These are phyloP conservation scores for Phaffia tasmanica DNA, from an alignment of 768 basidiomycete species.

Conservation along the genomic window DNA sequence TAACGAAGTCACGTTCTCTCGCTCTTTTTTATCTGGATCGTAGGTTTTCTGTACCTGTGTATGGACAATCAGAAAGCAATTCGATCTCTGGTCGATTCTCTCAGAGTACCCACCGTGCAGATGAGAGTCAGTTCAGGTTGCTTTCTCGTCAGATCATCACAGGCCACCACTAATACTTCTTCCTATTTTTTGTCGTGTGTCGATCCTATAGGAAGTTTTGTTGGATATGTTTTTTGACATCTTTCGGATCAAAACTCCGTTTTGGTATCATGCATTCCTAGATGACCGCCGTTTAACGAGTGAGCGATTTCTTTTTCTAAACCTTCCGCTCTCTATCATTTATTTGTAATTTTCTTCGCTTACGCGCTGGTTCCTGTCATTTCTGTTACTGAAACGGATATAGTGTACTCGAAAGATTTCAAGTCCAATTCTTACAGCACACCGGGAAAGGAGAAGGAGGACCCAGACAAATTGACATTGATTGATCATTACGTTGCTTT, in stretches of 20 bases:
- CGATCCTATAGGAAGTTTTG: slow-evolving; percentile 62
- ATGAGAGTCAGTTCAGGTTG: slow-evolving; percentile 52
- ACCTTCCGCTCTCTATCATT: not conserved
- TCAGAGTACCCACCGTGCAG: slow-evolving; percentile 77
- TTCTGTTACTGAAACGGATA: not conserved
- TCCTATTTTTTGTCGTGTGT: not conserved
- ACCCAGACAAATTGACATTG: slow-evolving; percentile 56
- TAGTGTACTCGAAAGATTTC: slow-evolving; percentile 25
- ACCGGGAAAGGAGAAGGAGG: slow-evolving; percentile 28
- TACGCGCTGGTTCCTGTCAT: slow-evolving; percentile 1
- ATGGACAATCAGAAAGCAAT: slow-evolving; percentile 80
- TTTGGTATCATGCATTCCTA: slow-evolving; percentile 87
- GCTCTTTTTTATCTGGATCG: not conserved
- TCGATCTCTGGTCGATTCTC: slow-evolving; percentile 66
- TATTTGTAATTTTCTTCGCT: not conserved
- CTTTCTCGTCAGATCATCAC: not conserved
- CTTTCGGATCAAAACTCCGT: slow-evolving; percentile 78
- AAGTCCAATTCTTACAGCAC: slow-evolving; percentile 16
- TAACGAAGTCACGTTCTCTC: not conserved
- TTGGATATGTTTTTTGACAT: slow-evolving; percentile 90
- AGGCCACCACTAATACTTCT: too few relatives aligned
- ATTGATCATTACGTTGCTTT: slow-evolving; percentile 89
- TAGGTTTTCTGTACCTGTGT: slow-evolving; percentile 84
- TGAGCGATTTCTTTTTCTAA: slow-evolving; percentile 39
- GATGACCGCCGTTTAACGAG: slow-evolving; percentile 78